These are phyloP conservation scores for Pisolithus sp. DNA, from an alignment of 768 basidiomycete genomes.

Conservation along the genomic window DNA sequence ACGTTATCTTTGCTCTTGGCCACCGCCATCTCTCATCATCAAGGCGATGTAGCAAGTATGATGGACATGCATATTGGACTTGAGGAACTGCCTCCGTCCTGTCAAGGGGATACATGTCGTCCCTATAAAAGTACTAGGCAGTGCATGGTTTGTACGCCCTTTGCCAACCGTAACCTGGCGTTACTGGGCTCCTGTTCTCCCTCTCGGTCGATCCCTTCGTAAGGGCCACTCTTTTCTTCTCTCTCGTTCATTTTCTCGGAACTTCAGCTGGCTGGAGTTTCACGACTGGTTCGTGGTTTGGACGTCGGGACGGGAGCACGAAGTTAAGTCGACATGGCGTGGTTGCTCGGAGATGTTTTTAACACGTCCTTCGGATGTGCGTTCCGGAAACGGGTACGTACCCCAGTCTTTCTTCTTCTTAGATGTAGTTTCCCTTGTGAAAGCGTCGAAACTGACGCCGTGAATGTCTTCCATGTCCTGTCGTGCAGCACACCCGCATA, in stretches of 20 bases:
- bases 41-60: neutral
- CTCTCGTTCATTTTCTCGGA: neutral
- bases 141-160: neutral
- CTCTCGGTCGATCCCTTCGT: neutral
- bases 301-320: no score
- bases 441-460: neutral
- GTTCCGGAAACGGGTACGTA: conserved; percentile 11
- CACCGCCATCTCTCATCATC: neutral
- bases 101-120: neutral
- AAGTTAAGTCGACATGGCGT: neutral
- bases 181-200: neutral
- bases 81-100: neutral
- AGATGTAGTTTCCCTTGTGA: neutral
- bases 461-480: neutral
- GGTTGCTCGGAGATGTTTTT: neutral
- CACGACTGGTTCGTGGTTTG: conserved; percentile 13
- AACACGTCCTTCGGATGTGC: neutral
- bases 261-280: neutral
- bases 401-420: neutral
- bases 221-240: neutral
- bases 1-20: no score
- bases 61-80: no score
- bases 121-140: neutral
- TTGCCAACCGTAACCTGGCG: conserved; percentile 1
- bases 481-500: conserved; percentile 39